A percentile compares a stretch with the other conserved stretches of the same genome.
These are phyloP conservation scores for Fusarium sp. DNA, from an alignment of 2,329 filamentous ascomycete species.

Conservation along the genomic window DNA sequence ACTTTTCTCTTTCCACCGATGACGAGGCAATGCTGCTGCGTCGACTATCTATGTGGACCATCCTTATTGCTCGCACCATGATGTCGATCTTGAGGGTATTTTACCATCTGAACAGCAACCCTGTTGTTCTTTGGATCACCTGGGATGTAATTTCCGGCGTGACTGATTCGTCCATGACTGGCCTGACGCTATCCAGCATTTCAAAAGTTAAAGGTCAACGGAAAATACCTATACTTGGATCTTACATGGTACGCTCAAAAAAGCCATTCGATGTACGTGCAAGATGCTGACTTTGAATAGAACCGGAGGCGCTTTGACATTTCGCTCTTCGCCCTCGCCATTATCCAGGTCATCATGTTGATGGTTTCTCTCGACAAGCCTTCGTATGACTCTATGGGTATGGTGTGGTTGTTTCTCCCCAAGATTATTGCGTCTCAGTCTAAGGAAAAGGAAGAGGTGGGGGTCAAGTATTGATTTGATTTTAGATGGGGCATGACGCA, in stretches of 20 bases:
- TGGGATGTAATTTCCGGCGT: neutral
- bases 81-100: neutral
- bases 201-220: neutral
- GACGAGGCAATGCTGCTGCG: neutral
- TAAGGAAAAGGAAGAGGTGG: neutral
- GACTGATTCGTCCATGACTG: neutral
- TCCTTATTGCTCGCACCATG: neutral
- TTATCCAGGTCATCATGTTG: neutral
- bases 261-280: too few species aligned
- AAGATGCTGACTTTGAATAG: neutral
- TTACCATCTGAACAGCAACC: neutral
- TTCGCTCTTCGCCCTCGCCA: neutral
- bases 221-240: neutral
- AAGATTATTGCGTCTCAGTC: neutral
- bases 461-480: neutral
- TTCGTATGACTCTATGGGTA: neutral
- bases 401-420: neutral
- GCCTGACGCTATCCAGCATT: neutral
- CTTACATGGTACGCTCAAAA: neutral
- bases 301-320: neutral
- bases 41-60: neutral
- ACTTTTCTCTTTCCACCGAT: neutral
- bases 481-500: neutral
- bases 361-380: neutral
- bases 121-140: neutral